Evolutionary conservation across 768 basidiomycete species (phyloP).

Genomic region (Symmetrospora coprosmae): DNA sequence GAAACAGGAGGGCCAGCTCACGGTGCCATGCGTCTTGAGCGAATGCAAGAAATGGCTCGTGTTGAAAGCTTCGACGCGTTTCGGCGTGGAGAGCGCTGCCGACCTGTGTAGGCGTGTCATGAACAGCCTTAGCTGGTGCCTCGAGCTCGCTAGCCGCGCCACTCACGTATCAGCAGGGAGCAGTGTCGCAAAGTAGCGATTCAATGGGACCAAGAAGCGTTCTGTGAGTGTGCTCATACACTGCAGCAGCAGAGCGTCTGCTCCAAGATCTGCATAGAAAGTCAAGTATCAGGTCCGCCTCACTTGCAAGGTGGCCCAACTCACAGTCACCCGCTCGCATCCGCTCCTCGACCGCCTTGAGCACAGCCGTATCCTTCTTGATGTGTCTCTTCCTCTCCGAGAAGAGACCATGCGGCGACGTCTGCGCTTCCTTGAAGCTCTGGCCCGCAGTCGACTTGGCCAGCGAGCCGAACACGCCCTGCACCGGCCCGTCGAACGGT

Average conservation of each 20-base stretch:
- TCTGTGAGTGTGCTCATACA: slow-evolving; percentile 35
- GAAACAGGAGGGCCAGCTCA: neutral
- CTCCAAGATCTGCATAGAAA: slow-evolving; percentile 36
- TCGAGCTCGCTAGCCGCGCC: neutral
- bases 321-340: slow-evolving; percentile 26
- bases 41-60: slow-evolving; percentile 8
- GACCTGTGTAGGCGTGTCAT: neutral
- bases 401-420: slow-evolving; percentile 22
- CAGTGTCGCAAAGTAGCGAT: slow-evolving; percentile 76
- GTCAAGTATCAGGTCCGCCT: neutral
- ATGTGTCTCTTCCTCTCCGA: slow-evolving; percentile 28
- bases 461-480: neutral
- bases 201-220: slow-evolving; percentile 70
- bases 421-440: slow-evolving; percentile 11
- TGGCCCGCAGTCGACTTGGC: neutral
- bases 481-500: neutral
- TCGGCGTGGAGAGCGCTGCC: neutral
- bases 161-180: slow-evolving; percentile 44
- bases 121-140: neutral
- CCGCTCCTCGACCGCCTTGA: slow-evolving; percentile 9
- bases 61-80: neutral
- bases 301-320: neutral
- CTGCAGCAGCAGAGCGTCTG: slow-evolving; percentile 44
- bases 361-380: slow-evolving; percentile 26
- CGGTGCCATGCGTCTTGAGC: slow-evolving; percentile 17